Percentiles rank a stretch among this genome's conserved stretches.
phyloP scores from a whole-genome alignment of 2,329 filamentous ascomycete genomes.

The Aspergillus eucalypticola region DNA sequence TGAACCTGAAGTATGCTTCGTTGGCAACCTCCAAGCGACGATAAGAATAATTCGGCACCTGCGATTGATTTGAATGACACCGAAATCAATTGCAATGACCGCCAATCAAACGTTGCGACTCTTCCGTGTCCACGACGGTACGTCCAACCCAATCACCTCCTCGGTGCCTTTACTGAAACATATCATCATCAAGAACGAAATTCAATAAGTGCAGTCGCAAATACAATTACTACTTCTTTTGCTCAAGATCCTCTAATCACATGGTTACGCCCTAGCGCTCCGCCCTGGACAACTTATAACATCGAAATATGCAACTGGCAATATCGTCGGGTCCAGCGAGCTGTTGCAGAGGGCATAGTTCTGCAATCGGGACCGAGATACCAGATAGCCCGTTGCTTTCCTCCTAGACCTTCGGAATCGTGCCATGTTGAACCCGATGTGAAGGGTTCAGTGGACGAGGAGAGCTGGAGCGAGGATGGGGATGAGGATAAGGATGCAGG shows the following conservation, averaged over 20 bases:
- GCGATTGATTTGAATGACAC: background rate
- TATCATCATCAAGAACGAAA: constrained; percentile 11
- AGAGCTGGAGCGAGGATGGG: background rate
- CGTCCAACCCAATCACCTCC: background rate
- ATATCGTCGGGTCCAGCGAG: constrained; percentile 25
- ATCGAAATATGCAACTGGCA: constrained; percentile 22
- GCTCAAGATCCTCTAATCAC: constrained; percentile 27
- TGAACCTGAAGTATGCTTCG: background rate
- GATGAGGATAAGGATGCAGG: constrained; percentile 17
- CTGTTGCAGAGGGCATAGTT: constrained; percentile 23
- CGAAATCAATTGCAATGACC: background rate
- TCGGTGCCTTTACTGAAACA: background rate
- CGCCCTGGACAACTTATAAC: constrained; percentile 15
- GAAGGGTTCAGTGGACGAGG: background rate
- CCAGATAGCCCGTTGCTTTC: constrained; percentile 14
- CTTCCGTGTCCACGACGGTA: constrained; percentile 13
- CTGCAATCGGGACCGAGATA: constrained; percentile 14
- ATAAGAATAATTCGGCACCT: background rate
- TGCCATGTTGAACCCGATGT: background rate
- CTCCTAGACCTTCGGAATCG: background rate
- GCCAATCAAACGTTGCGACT: constrained; percentile 8
- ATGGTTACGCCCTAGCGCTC: constrained; percentile 27
- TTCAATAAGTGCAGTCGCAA: constrained; percentile 16
- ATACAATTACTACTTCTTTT: constrained; percentile 26
- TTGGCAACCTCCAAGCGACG: background rate